Base-by-base conservation (phyloP, 1,139 yeast genomes). In the Saccharomyces pastorianus region DNA sequence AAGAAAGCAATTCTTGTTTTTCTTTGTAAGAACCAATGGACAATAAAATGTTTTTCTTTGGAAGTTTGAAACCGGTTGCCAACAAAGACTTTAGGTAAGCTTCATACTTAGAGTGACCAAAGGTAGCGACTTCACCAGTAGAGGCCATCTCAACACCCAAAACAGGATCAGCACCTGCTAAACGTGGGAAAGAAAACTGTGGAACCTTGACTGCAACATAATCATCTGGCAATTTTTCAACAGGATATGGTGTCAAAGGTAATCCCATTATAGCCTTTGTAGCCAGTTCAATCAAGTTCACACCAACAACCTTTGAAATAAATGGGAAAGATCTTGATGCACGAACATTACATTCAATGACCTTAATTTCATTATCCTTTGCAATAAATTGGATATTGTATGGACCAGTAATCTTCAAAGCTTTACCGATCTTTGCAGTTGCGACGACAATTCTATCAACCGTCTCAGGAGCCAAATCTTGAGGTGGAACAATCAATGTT, bases 111-210 rank as follows among this genome's bases (percentile, higher is more conserved):
- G 93, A 85, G 70, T 80, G 89, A 68, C 99, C 99, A 71, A 95
- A 91, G 61, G 95, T 83, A 53, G 99, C 99, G 67, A 93, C 99
- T 75, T 93, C 99, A 81, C 99, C 99, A 59, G 99, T 93, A 27
- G 98, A 91, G 42, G 99, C 98, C 99, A 93, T 93, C 75, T 93
- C 99, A 63, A 93, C 99, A 75, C 99, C 99, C 64, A 93, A 79
- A 58, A 93, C 90, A 54, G 99, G 99, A 73, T 93, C 99, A 58
- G 99, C 99, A 66, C 99, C 99, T 52, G 98, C 90, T 66, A 93
- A 81, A 73, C 99, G 84, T 47, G 98, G 88, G 84, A 93, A 93
- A 29, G 98, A 91, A 74, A 93, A 93, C 74, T 93, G 99, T 31
- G 99, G 99, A 58, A 93, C 98, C 77, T 93, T 93, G 59, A 91